phyloP scores from a whole-genome alignment of 768 basidiomycete genomes.

The Trichaptum fuscoviolaceum region DNA sequence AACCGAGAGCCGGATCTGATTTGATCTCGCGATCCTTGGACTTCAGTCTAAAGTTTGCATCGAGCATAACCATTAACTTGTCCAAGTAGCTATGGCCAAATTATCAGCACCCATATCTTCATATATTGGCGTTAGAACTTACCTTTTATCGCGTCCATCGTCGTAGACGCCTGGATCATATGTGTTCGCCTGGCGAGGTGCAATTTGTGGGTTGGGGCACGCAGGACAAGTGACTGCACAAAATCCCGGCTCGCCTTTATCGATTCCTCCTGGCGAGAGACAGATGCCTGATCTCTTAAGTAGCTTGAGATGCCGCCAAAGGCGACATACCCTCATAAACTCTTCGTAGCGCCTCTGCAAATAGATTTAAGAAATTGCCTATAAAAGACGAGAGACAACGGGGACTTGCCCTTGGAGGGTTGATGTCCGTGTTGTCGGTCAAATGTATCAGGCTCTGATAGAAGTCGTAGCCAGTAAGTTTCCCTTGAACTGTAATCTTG shows the following conservation, averaged over 20 bases:
- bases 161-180: not conserved
- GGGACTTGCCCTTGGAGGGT: not conserved
- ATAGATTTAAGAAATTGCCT: not conserved
- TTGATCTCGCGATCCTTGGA: not conserved
- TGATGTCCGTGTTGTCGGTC: conserved; percentile 9
- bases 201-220: conserved; percentile 19
- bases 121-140: not conserved
- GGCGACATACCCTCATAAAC: conserved; percentile 15
- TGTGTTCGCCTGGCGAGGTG: not conserved
- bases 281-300: conserved; percentile 20
- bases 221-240: conserved; percentile 23
- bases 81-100: not conserved
- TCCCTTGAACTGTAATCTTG: conserved; percentile 10
- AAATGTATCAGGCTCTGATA: conserved; percentile 9
- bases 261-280: conserved; percentile 15
- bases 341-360: conserved; percentile 13
- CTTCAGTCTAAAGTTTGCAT: conserved; percentile 27
- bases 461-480: conserved; percentile 14
- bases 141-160: not conserved
- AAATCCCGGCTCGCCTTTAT: conserved; percentile 15
- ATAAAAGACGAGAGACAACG: not conserved
- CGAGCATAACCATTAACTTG: conserved; percentile 15
- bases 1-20: conserved; percentile 19
- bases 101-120: not conserved
- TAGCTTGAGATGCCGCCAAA: conserved; percentile 21